These are phyloP conservation scores for Hippophae tibetana DNA, from an alignment of 306 rosid genomes.

Conservation along the genomic window DNA sequence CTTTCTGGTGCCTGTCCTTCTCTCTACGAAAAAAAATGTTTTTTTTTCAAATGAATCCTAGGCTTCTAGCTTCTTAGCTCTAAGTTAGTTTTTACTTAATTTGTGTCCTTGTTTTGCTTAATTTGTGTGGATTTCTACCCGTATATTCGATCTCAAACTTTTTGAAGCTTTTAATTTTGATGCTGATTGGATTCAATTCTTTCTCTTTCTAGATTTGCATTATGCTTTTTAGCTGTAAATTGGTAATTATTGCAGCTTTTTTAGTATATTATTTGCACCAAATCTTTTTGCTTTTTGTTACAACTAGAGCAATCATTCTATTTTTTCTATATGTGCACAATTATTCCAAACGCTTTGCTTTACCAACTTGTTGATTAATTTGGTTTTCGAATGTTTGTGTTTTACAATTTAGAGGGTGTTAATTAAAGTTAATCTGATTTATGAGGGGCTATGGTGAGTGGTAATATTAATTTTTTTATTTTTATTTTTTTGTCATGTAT, in stretches of 20 bases:
- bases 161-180: conserved; percentile 17
- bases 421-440: not conserved
- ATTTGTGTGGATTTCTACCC: conserved; percentile 2
- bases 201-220: conserved; percentile 27
- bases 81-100: too few relatives aligned
- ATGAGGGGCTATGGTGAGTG: not conserved
- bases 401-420: not conserved
- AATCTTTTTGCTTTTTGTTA: conserved; percentile 24
- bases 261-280: conserved; percentile 6
- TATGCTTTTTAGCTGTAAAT: conserved; percentile 1
- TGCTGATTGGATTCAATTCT: conserved; percentile 24
- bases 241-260: conserved; percentile 22
- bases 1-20: not conserved
- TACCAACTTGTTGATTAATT: not conserved
- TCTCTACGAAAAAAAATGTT: conserved; percentile 1
- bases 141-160: conserved; percentile 17
- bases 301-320: conserved; percentile 3
- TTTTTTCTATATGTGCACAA: conserved; percentile 7
- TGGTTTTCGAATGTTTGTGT: conserved; percentile 1
- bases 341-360: not conserved
- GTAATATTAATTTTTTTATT: not conserved
- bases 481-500: too few relatives aligned
- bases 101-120: too few relatives aligned
- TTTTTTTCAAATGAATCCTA: conserved; percentile 16
- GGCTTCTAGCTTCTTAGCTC: too few relatives aligned